Evolutionary conservation across 306 rosid genomes (phyloP), one percentile per base, ranked within the genome.

Genomic region (Malus sylvestris): DNA sequence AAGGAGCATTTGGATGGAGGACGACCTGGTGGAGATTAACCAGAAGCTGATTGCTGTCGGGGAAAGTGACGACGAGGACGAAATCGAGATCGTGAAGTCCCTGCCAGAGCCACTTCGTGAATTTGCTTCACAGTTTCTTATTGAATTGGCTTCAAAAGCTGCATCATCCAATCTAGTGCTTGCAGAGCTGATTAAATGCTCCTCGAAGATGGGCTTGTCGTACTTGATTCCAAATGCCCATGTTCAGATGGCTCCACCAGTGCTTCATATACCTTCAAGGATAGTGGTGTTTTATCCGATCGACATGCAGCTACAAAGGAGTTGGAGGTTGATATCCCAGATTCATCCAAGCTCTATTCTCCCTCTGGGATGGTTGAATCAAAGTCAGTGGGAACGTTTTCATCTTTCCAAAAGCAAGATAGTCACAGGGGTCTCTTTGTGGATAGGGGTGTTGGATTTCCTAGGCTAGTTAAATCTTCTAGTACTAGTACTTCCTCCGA

Each of bases 401-500:
- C 93, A 1, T 92, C 91, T 71, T 57, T 89, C 70, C 99, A 90
- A 76, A 95, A 33, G 90, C 99, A 90, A 82, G 97, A 95, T 70
- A 72, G 83, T 82, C 97, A 88, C 73, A 90, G 89, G 80, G 97
- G 96, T 23, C 88, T 83, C 76, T 86, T 90, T 84, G 97, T 95
- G 64, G 97, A 95, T 88, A 86, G 99, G 84, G 99, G 99, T 83
- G 99, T 95, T 79, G 99, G 99, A 79, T 89, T 97, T 81, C 97
- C 99, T 45, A 88, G 97, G 82, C 93, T 89, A 33, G 88, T 85
- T 82, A 95, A 89, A 85, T 91, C 97, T 16, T 81, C 96, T 74
- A 88, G 93, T 81, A 81, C 97, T 42, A 84, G 76, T 81, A 82
- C 91, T 78, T 88, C 91, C 81, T 18, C 81, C 20, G 97, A 76